Evolutionary conservation across 352 stramenopile species (phyloP), one percentile per base, ranked within the genome.

Genomic region (Globisporangium recalcitrans): DNA sequence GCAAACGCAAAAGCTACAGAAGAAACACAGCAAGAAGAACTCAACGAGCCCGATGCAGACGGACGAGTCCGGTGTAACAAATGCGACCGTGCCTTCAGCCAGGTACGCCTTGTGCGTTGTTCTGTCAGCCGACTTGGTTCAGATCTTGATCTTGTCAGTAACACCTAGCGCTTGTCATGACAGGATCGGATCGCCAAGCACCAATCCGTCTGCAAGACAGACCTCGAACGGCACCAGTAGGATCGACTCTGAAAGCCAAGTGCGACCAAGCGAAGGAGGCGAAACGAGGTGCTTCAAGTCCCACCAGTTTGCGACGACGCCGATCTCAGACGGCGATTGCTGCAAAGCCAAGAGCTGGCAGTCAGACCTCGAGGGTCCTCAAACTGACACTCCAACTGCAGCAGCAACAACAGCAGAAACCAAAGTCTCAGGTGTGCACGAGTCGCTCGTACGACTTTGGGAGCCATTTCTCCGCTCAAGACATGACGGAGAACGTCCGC

Each of bases 161-260:
- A 26, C 19, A n/a, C n/a, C n/a, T n/a, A n/a, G n/a, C n/a, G n/a
- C n/a, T n/a, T n/a, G n/a, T n/a, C 29, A 5, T 26, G 6, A 9
- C 31, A 81, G 68, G 77, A 88, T 58, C 80, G 82, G 0, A 86
- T 91, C 58, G 67, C 68, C 8, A 91, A 88, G 60, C 80, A 90
- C 64, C 82, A 90, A 58, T 82, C 78, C 0, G 77, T 91, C 14
- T 91, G 82, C 55, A 40, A 32, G 53, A 65, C 26, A 54, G 38
- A 4, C 52, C 38, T 1, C 51, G 21, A 14, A 24, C 16, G 21
- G 21, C 4, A 21, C 27, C 7, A 38, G 11, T n/a, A n/a, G n/a
- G n/a, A n/a, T n/a, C 7, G 8, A 32, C 29, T 26, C 22, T 46
- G 21, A 51, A 6, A 5, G 21, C 19, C 13, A 27, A 44, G 31